Evolutionary conservation across 1,139 yeast species (phyloP).

Genomic region (Hansenula sp.): DNA sequence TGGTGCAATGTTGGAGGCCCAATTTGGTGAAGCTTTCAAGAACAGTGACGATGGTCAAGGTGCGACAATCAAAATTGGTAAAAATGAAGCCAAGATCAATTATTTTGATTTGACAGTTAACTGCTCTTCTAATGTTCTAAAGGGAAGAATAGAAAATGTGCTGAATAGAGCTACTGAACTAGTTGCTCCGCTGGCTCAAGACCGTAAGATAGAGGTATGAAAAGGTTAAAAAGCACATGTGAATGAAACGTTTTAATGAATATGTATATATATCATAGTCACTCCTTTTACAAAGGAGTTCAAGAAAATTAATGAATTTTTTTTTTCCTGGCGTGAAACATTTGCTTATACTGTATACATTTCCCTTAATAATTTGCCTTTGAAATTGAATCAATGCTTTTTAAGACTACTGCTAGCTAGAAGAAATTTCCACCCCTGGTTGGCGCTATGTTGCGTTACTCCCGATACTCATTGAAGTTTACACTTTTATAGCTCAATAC

Average conservation of each 20-base stretch:
- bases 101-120: constrained; percentile 62
- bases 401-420: no score
- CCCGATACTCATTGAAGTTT: no score
- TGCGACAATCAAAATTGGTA: constrained; percentile 55
- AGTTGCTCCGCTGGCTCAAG: constrained; percentile 66
- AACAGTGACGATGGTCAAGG: constrained; percentile 35
- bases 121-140: constrained; percentile 75
- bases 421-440: no score
- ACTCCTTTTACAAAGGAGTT: neutral
- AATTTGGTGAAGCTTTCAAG: constrained; percentile 76
- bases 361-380: no score
- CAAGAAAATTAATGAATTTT: neutral
- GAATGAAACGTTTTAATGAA: neutral
- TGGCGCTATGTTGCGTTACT: no score
- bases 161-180: constrained; percentile 72
- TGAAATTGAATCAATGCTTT: no score
- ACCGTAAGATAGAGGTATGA: constrained; percentile 5
- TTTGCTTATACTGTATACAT: no score
- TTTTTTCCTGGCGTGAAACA: neutral
- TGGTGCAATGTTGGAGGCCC: constrained; percentile 65
- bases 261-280: neutral
- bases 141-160: constrained; percentile 80
- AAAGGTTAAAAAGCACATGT: neutral
- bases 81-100: constrained; percentile 65
- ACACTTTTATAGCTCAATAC: no score